Conservation (phyloP, 371 early-diverging fungal species). For the Dentiscutata heterogama region DNA sequence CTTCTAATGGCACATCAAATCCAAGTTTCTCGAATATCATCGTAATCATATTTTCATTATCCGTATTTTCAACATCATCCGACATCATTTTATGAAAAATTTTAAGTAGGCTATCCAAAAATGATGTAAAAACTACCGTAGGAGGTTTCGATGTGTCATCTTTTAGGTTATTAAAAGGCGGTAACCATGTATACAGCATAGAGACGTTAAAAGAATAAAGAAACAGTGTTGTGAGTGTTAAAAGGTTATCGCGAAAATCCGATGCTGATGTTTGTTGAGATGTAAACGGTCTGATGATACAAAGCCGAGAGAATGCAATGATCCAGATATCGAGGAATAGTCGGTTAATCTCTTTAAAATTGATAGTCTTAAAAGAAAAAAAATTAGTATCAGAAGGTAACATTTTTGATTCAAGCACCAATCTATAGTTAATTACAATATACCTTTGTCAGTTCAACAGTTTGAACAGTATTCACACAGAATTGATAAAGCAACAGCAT, state of each 20-base stretch:
- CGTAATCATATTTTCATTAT: slow-evolving; percentile 10
- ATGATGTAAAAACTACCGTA: neutral
- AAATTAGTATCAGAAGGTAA: neutral
- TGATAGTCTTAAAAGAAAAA: neutral
- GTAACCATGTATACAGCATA: neutral
- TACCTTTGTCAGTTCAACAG: neutral
- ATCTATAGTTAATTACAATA: too few relatives aligned
- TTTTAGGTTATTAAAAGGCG: neutral
- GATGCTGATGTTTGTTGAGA: neutral
- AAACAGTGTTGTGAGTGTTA: neutral
- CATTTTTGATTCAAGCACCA: too few relatives aligned
- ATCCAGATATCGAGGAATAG: slow-evolving; percentile 25
- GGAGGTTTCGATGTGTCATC: neutral
- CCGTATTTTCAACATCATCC: slow-evolving; percentile 4
- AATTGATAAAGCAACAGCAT: neutral
- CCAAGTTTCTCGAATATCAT: slow-evolving; percentile 25
- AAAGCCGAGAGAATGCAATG: neutral
- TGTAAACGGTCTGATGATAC: too few relatives aligned
- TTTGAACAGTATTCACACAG: neutral
- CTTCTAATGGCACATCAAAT: slow-evolving; percentile 34
- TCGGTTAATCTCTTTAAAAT: slow-evolving; percentile 33
- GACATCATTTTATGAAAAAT: slow-evolving; percentile 5
- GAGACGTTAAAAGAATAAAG: slow-evolving; percentile 16
- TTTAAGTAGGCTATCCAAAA: slow-evolving; percentile 5
- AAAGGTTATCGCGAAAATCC: neutral